phyloP scores from a whole-genome alignment of 345 rosid species.

The Boechera retrofracta region DNA sequence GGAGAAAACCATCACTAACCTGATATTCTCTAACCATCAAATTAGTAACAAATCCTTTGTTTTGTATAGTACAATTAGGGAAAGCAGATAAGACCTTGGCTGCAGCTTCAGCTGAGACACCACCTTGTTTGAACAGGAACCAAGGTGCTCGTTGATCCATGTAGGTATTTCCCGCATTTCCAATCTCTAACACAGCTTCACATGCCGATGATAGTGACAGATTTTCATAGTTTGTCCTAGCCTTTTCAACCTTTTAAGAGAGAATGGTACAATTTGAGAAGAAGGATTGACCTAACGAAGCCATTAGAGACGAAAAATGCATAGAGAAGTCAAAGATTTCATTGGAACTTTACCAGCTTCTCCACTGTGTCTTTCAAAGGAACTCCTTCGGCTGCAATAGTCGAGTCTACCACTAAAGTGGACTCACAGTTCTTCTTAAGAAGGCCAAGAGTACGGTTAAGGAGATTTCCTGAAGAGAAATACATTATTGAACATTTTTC shows the following conservation, averaged over 20 bases:
- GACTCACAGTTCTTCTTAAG: slow-evolving; percentile 84
- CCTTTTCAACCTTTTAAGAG: slow-evolving; percentile 65
- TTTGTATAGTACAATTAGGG: neutral
- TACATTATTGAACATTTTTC: neutral
- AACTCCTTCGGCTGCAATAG: slow-evolving; percentile 69
- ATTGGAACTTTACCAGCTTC: slow-evolving; percentile 57
- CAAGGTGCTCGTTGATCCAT: slow-evolving; percentile 89
- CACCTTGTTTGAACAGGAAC: slow-evolving; percentile 91
- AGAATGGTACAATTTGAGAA: slow-evolving; percentile 7
- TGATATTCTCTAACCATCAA: slow-evolving; percentile 1
- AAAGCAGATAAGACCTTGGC: slow-evolving; percentile 64
- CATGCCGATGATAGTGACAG: slow-evolving; percentile 80
- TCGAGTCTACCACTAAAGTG: slow-evolving; percentile 77
- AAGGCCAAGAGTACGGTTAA: slow-evolving; percentile 93
- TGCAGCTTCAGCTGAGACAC: slow-evolving; percentile 77
- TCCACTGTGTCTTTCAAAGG: slow-evolving; percentile 68
- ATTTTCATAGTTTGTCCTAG: slow-evolving; percentile 64
- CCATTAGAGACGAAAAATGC: neutral
- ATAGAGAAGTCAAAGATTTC: neutral
- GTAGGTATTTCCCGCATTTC: slow-evolving; percentile 85
- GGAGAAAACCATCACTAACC: slow-evolving; percentile 15
- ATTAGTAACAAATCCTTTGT: slow-evolving; percentile 7
- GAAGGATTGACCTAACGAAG: neutral
- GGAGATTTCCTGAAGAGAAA: slow-evolving; percentile 76
- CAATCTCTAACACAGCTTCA: slow-evolving; percentile 83